Base-by-base conservation (phyloP, 768 basidiomycete genomes). In the Rhizopogon rudus region DNA sequence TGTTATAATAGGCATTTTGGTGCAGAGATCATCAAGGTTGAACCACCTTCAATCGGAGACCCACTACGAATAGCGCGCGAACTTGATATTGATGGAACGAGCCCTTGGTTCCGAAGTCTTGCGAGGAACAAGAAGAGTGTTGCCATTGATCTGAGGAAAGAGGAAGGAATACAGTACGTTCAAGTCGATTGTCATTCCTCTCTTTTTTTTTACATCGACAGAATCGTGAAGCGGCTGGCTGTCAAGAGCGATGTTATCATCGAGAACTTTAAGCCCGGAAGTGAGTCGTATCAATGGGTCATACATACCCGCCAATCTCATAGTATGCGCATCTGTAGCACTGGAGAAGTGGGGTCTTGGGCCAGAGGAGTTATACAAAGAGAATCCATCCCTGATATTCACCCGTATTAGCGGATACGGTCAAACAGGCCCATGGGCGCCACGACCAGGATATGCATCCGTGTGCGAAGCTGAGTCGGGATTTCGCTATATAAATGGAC, bases 331-430 rank as follows among this genome's bases (percentile, higher is more conserved):
- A 12, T 42, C 29, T 42, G 12, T 60, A 88, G 86, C 86, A 1
- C 74, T 88, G 8, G 86, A 88, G 62, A 86, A 82, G 68, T 87
- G 86, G 85, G 74, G 74, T 1, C 71, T 88, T 37, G 84, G 83
- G 5, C 85, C 85, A 2, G 69, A 69, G 10, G 75, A 77, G 52
- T 64, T 88, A 4, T 81, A 80, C 17, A 83, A 82, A 16, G 81
- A 84, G 57, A 95, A 96, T 61, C 88, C 92, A 0, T 86, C 84
- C 52, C 79, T 98, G 55, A 91, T 98, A 62, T 94, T 91, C 65
- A 96, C 93, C 6, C 91, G 94, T 58, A 83, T 88, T n/a, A 86
- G 84, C 59, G 86, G 87, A 7, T 88, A 87, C 59, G 86, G 87
- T 3, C 87, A 88, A 61, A 87, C 84, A 0, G 87, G 86, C 1